Evolutionary conservation across 176 grass and related monocot genomes (phyloP).

Genomic region (Ampelocalamus luodianensis): DNA sequence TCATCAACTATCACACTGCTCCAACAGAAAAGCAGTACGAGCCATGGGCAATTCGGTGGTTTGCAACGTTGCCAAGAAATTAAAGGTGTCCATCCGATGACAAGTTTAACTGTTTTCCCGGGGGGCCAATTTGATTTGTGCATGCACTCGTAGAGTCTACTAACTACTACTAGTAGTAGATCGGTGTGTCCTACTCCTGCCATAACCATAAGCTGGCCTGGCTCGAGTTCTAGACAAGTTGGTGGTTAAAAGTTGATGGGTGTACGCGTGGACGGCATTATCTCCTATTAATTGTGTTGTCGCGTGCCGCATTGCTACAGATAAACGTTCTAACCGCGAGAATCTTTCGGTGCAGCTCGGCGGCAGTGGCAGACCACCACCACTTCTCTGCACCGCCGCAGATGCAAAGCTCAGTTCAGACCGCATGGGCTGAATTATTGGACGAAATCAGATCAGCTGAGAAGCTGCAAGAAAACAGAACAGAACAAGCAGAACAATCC

Average conservation of each 20-base stretch:
- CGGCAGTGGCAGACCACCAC: neutral
- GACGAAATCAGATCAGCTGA: neutral
- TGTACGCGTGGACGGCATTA: neutral
- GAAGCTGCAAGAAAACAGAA: conserved; percentile 14
- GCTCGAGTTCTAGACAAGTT: conserved; percentile 23
- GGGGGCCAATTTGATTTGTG: neutral
- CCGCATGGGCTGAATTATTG: conserved; percentile 32
- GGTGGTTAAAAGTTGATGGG: conserved; percentile 28
- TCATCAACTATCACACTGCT: neutral
- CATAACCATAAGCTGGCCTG: neutral
- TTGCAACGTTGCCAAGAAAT: neutral
- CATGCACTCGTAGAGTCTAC: neutral
- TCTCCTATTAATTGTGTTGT: conserved; percentile 26
- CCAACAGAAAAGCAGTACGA: neutral
- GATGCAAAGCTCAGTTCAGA: conserved; percentile 17
- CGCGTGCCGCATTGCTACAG: neutral
- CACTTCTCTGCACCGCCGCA: conserved; percentile 5
- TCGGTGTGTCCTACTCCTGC: neutral
- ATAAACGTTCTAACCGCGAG: neutral
- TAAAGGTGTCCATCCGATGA: neutral
- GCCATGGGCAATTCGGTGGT: neutral
- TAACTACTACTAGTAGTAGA: neutral
- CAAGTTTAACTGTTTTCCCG: neutral
- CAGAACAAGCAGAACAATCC: conserved; percentile 22
- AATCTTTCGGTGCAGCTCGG: conserved; percentile 12